phyloP scores from a whole-genome alignment of 225 moss, liverwort and hornwort genomes.

The Bryum argenteum region DNA sequence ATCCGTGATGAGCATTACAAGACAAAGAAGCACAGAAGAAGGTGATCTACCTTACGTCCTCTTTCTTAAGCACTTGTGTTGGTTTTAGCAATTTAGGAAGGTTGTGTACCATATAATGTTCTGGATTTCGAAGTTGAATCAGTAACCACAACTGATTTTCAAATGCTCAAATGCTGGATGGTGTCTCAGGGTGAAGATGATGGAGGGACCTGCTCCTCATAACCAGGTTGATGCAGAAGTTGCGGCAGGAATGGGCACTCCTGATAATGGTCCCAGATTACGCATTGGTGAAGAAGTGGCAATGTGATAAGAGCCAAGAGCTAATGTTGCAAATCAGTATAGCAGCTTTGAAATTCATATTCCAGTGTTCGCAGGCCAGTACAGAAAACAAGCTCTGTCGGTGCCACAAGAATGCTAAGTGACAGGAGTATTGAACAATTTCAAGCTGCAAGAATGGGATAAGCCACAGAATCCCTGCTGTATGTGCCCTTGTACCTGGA shows the following conservation, averaged over 20 bases:
- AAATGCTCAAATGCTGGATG: not conserved
- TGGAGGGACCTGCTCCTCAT: constrained; percentile 85
- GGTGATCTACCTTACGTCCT: constrained; percentile 33
- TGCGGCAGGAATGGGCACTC: constrained; percentile 86
- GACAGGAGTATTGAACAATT: constrained; percentile 8
- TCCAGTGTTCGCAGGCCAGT: not conserved
- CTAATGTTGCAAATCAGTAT: constrained; percentile 1
- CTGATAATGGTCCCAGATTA: constrained; percentile 84
- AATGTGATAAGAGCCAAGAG: constrained; percentile 19
- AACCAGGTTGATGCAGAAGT: constrained; percentile 83
- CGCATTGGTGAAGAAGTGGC: constrained; percentile 50
- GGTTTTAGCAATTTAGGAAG: too few species aligned
- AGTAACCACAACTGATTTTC: too few species aligned
- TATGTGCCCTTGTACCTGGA: not conserved
- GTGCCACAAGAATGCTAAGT: not conserved
- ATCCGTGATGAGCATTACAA: constrained; percentile 83
- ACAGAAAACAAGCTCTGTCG: not conserved
- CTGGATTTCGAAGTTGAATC: too few species aligned
- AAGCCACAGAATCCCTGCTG: constrained; percentile 1
- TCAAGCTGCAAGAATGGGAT: constrained; percentile 5
- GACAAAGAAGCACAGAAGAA: constrained; percentile 60
- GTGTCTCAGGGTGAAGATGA: constrained; percentile 67
- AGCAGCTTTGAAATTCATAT: constrained; percentile 14
- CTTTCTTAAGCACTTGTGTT: too few species aligned
- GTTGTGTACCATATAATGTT: too few species aligned